Conservation (phyloP, 75 land plant species). For the Selaginella tamariscina region DNA sequence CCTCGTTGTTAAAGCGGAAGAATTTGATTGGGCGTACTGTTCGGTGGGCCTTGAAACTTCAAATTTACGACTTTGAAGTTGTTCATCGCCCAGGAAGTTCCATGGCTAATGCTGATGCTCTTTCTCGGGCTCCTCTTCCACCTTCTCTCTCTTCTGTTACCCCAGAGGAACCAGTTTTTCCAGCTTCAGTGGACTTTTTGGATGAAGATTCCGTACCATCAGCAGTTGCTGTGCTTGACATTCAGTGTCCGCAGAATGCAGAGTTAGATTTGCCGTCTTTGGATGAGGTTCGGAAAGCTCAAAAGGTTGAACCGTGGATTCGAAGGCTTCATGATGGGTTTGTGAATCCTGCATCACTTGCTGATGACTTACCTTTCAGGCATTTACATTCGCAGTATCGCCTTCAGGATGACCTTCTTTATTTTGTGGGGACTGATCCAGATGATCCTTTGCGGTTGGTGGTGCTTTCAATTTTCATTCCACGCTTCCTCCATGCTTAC, state of each 20-base stretch:
- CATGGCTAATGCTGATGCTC: neutral
- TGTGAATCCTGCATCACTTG: slow-evolving; percentile 1
- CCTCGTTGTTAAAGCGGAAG: neutral
- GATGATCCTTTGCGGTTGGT: neutral
- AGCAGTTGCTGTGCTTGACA: neutral
- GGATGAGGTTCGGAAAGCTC: neutral
- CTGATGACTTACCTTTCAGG: neutral
- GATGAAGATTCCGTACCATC: neutral
- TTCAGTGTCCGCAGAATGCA: neutral
- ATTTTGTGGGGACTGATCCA: neutral
- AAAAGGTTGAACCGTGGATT: neutral
- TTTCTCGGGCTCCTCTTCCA: neutral
- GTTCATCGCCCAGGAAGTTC: neutral
- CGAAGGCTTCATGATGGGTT: neutral
- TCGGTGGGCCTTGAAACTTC: neutral
- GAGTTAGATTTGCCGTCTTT: neutral
- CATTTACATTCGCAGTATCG: neutral
- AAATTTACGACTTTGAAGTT: neutral
- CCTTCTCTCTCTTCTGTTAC: neutral
- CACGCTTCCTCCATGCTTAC: neutral
- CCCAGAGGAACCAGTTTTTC: neutral
- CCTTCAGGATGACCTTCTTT: neutral
- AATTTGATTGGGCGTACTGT: neutral
- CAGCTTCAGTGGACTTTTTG: neutral
- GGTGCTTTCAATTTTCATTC: neutral